Conservation (phyloP, 2,329 filamentous ascomycete species). For the Gaeumannomyces sp. region DNA sequence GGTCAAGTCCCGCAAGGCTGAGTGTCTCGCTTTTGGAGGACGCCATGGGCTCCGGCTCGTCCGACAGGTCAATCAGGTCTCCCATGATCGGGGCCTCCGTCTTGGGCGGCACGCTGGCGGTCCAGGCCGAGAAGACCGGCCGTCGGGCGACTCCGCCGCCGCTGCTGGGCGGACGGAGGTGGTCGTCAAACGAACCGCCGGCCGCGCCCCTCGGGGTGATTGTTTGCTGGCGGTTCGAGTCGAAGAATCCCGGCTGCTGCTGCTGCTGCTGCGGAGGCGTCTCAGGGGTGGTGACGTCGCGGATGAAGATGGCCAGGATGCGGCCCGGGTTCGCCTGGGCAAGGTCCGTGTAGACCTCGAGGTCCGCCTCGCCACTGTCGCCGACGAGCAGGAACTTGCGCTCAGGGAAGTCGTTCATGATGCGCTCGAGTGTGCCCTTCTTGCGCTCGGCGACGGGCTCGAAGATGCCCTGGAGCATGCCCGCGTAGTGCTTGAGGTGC, state of each 20-base stretch:
- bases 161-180: constrained; percentile 16
- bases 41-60: constrained; percentile 37
- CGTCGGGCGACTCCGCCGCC: constrained; percentile 15
- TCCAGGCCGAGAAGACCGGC: constrained; percentile 29
- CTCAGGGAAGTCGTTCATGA: constrained; percentile 83
- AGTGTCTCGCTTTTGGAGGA: constrained; percentile 37
- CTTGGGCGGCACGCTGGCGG: constrained; percentile 18
- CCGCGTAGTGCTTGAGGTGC: constrained; percentile 91
- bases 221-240: constrained; percentile 36
- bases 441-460: constrained; percentile 95
- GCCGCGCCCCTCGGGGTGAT: no score
- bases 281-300: constrained; percentile 83
- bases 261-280: constrained; percentile 31
- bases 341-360: constrained; percentile 96
- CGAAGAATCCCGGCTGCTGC: constrained; percentile 63
- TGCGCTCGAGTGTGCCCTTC: constrained; percentile 76
- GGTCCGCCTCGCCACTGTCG: constrained; percentile 92
- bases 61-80: constrained; percentile 55
- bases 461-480: constrained; percentile 97
- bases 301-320: constrained; percentile 83
- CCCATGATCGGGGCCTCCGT: constrained; percentile 40
- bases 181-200: not conserved
- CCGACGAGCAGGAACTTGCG: constrained; percentile 87
- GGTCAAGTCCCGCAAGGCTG: constrained; percentile 22
- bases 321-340: constrained; percentile 75